Evolutionary conservation across 805 yeast genomes (phyloP).

Genomic region (Torulaspora delbrueckii): DNA sequence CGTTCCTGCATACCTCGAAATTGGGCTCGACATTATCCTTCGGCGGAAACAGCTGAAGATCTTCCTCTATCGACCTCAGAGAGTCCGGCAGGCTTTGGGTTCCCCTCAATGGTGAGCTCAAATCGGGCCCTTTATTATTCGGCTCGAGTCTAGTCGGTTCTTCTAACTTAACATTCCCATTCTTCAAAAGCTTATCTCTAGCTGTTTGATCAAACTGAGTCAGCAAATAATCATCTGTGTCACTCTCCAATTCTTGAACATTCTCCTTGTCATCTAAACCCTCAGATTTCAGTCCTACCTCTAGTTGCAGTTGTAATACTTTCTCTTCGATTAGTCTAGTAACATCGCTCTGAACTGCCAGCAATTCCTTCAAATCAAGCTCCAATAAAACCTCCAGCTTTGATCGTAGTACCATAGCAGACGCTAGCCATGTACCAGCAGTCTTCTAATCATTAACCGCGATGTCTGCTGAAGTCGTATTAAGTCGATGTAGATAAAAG

Average conservation of each 20-base stretch:
- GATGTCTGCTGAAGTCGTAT: too few species aligned
- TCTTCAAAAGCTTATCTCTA: conserved; percentile 6
- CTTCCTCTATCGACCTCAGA: not conserved
- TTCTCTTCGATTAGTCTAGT: conserved; percentile 15
- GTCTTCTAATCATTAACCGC: not conserved
- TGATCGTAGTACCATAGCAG: conserved; percentile 9
- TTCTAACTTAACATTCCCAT: not conserved
- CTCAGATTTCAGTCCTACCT: not conserved
- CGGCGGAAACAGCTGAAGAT: not conserved
- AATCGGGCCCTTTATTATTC: conserved; percentile 4
- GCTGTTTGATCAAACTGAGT: conserved; percentile 21
- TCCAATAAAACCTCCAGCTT: conserved; percentile 9
- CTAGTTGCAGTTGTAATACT: not conserved
- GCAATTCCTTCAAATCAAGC: conserved; percentile 18
- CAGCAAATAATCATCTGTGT: conserved; percentile 22
- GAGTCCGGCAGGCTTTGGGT: conserved; percentile 10
- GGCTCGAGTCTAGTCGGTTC: not conserved
- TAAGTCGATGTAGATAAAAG: not conserved
- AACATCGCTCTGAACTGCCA: conserved; percentile 25
- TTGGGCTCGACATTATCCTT: not conserved
- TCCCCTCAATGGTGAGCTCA: conserved; percentile 15
- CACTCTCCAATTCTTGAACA: conserved; percentile 4
- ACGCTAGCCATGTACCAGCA: not conserved
- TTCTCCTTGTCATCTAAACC: conserved; percentile 2
- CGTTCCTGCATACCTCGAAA: not conserved